Conservation (phyloP, 768 basidiomycete genomes). For the Amanita pseudoporphyria region DNA sequence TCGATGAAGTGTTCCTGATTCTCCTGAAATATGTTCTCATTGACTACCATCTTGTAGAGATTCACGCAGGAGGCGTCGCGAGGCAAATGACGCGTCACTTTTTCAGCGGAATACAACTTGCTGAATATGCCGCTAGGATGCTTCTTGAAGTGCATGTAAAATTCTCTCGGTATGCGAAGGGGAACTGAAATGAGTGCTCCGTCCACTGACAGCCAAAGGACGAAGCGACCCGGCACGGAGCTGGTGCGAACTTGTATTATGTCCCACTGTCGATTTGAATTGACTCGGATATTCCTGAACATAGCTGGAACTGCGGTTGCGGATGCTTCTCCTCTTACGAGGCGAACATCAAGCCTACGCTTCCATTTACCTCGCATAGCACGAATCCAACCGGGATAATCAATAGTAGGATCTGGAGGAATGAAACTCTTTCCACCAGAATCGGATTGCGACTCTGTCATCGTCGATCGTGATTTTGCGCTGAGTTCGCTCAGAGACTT, state of each 20-base stretch:
- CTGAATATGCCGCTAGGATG: conserved; percentile 60
- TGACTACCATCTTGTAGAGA: conserved; percentile 74
- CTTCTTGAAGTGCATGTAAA: conserved; percentile 85
- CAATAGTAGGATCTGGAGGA: conserved; percentile 51
- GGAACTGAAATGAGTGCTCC: conserved; percentile 70
- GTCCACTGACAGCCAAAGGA: conserved; percentile 82
- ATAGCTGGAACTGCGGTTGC: conserved; percentile 51
- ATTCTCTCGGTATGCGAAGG: conserved; percentile 81
- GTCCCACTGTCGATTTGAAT: conserved; percentile 75
- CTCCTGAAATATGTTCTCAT: conserved; percentile 75
- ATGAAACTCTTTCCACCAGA: conserved; percentile 27
- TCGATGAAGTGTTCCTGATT: conserved; percentile 89
- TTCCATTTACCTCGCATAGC: conserved; percentile 77
- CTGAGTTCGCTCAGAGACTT: conserved; percentile 13
- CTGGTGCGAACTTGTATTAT: conserved; percentile 83
- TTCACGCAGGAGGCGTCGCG: conserved; percentile 67
- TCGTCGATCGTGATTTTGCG: conserved; percentile 46
- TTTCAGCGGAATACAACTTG: conserved; percentile 59
- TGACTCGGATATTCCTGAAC: conserved; percentile 54
- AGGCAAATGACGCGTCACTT: conserved; percentile 71
- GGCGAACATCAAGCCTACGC: conserved; percentile 38
- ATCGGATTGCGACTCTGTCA: conserved; percentile 37
- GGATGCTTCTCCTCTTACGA: conserved; percentile 25
- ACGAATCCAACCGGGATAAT: conserved; percentile 73
- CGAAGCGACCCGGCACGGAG: conserved; percentile 70